These are phyloP conservation scores for Aspergillus ostianus DNA, from an alignment of 495 filamentous ascomycete genomes.

Conservation along the genomic window DNA sequence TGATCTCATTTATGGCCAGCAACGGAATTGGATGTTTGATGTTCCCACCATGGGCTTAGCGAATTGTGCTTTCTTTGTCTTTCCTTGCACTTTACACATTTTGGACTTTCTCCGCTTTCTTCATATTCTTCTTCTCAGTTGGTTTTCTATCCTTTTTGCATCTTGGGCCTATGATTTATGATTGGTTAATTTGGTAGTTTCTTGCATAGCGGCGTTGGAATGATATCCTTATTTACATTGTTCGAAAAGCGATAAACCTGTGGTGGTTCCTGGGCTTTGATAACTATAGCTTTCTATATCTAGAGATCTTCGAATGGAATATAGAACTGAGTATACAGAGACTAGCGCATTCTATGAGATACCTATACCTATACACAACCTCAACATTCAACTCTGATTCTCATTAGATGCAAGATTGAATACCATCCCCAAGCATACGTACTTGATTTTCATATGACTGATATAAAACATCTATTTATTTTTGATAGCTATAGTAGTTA, in stretches of 20 bases:
- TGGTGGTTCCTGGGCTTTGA: neutral
- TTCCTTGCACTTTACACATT: neutral
- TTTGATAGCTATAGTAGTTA: too few species aligned
- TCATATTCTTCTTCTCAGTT: neutral
- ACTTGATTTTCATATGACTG: too few species aligned
- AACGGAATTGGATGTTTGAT: neutral
- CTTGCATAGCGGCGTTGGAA: neutral
- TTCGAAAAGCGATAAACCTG: neutral
- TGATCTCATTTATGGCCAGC: neutral
- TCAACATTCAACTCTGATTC: neutral
- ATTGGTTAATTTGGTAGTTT: neutral
- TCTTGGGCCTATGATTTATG: neutral
- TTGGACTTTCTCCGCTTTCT: neutral
- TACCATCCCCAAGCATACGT: too few species aligned
- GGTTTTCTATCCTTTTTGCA: neutral
- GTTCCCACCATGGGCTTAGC: neutral
- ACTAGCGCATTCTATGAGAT: neutral
- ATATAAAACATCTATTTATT: too few species aligned
- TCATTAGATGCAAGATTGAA: neutral
- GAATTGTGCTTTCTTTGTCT: neutral
- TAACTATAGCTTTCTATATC: neutral
- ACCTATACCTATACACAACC: neutral
- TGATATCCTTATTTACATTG: neutral
- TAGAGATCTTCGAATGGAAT: neutral
- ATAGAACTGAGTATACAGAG: neutral